Evolutionary conservation across 768 basidiomycete genomes (phyloP).

Genomic region (Leccinellum albellum): DNA sequence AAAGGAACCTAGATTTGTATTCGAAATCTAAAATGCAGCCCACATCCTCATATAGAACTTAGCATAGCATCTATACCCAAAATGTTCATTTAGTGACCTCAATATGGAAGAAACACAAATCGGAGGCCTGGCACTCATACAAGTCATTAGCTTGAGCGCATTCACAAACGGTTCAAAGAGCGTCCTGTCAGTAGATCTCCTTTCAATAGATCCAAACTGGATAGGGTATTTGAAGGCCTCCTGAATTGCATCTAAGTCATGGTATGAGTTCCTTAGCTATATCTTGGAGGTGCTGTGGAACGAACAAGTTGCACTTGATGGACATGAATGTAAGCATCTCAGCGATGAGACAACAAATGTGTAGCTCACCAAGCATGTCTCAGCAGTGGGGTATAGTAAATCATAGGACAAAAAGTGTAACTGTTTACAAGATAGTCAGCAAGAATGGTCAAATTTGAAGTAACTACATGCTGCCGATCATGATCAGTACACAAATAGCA

Average conservation of each 20-base stretch:
- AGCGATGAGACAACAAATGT: constrained; percentile 59
- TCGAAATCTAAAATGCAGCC: too few relatives aligned
- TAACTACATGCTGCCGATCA: too few relatives aligned
- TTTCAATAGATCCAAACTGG: constrained; percentile 43
- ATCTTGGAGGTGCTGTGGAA: constrained; percentile 48
- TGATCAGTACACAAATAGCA: too few relatives aligned
- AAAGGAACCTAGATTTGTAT: too few relatives aligned
- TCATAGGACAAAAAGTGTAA: too few relatives aligned
- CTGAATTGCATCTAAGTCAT: constrained; percentile 67
- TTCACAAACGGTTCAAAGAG: constrained; percentile 61
- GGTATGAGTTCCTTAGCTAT: constrained; percentile 57
- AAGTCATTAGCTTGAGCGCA: constrained; percentile 65
- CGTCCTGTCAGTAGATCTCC: too few relatives aligned
- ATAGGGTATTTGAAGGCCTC: constrained; percentile 66
- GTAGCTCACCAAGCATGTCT: constrained; percentile 61
- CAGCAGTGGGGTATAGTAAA: too few relatives aligned
- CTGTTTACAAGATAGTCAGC: too few relatives aligned
- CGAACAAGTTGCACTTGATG: constrained; percentile 56
- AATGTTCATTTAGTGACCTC: too few relatives aligned
- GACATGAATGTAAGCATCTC: constrained; percentile 68
- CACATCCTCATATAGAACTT: too few relatives aligned
- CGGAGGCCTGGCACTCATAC: constrained; percentile 37
- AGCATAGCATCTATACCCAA: too few relatives aligned
- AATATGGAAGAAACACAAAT: neutral
- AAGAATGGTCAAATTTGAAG: too few relatives aligned